Evolutionary conservation across 768 basidiomycete species (phyloP).

Genomic region (Rhizopogon sp.): DNA sequence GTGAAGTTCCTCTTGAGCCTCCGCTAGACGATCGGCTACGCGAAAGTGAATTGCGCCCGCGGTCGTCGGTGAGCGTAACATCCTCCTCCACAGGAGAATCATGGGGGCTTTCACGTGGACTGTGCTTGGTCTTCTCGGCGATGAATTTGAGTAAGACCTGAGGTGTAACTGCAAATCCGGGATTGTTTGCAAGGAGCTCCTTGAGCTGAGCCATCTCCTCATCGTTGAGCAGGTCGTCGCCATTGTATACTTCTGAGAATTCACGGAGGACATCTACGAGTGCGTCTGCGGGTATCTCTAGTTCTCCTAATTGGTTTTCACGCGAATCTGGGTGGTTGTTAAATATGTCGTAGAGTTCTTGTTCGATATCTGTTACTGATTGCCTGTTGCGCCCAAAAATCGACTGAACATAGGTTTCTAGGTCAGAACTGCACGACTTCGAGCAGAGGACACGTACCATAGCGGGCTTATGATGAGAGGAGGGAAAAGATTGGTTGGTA

Average conservation of each 20-base stretch:
- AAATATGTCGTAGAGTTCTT: constrained; percentile 65
- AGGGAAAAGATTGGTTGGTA: not conserved
- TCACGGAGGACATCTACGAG: constrained; percentile 65
- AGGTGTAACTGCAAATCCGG: constrained; percentile 65
- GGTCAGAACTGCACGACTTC: not conserved
- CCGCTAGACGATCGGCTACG: constrained; percentile 52
- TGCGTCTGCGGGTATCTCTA: constrained; percentile 65
- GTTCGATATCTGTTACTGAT: constrained; percentile 67
- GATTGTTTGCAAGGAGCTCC: constrained; percentile 49
- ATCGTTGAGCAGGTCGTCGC: constrained; percentile 56
- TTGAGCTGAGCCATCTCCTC: constrained; percentile 62
- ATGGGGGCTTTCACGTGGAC: constrained; percentile 29
- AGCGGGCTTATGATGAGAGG: not conserved
- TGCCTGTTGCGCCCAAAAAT: constrained; percentile 58
- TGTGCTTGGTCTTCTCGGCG: constrained; percentile 49
- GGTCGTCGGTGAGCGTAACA: constrained; percentile 28
- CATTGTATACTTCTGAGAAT: constrained; percentile 55
- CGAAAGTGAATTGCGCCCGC: constrained; percentile 32
- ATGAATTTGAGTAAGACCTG: constrained; percentile 59
- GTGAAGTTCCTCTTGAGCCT: constrained; percentile 43
- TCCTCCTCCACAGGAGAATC: constrained; percentile 31
- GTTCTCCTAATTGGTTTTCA: constrained; percentile 52
- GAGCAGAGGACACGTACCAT: not conserved
- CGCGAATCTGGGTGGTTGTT: constrained; percentile 56
- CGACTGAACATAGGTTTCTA: constrained; percentile 15